A percentile compares a stretch with the other conserved stretches of the same genome.
Conservation (phyloP, 495 filamentous ascomycete genomes). For the Parachaetomium inaequale region DNA sequence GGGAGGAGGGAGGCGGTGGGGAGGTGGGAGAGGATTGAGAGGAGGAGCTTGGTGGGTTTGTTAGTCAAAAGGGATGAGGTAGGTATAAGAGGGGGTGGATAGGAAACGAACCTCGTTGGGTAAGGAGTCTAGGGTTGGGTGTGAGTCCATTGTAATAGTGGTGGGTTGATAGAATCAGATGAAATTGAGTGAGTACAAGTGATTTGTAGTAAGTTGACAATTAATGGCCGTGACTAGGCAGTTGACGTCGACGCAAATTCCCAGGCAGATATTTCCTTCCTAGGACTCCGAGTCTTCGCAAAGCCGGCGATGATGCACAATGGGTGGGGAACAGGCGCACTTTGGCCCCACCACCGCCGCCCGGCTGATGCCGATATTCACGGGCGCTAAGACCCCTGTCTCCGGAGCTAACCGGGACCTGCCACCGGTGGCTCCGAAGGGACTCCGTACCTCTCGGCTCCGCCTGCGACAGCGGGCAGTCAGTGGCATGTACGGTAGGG, state of each 20-base stretch:
- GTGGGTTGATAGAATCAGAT: not conserved
- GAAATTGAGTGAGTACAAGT: too few relatives aligned
- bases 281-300: too few relatives aligned
- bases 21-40: slow-evolving; percentile 60
- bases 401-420: not conserved
- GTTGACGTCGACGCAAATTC: too few relatives aligned
- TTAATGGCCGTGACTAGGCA: too few relatives aligned
- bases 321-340: not conserved
- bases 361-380: not conserved
- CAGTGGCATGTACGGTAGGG: not conserved
- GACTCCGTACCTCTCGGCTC: not conserved
- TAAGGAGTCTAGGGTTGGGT: slow-evolving; percentile 35
- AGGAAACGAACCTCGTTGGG: slow-evolving; percentile 44
- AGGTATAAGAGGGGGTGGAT: not conserved
- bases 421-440: not conserved
- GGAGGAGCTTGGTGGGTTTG: slow-evolving; percentile 54
- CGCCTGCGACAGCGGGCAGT: not conserved
- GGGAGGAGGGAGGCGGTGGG: slow-evolving; percentile 58
- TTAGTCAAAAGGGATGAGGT: slow-evolving; percentile 2
- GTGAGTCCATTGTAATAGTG: slow-evolving; percentile 24
- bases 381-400: not conserved
- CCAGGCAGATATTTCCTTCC: too few relatives aligned
- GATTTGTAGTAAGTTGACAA: too few relatives aligned
- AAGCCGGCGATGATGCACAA: not conserved
- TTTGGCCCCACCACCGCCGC: not conserved